Conservation (phyloP, 331 rosid species). For the Acacia pycnantha region DNA sequence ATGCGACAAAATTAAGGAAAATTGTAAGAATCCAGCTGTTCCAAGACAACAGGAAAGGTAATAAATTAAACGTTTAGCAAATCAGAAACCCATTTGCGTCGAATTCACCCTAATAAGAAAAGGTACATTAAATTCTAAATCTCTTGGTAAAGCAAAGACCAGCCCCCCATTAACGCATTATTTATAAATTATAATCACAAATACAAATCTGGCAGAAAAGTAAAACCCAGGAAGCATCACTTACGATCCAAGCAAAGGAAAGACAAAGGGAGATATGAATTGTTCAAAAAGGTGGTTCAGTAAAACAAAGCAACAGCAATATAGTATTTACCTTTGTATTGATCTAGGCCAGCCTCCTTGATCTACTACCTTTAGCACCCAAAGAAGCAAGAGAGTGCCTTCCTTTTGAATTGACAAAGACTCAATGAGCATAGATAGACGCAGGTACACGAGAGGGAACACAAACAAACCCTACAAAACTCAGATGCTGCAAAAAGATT, state of each 20-base stretch:
- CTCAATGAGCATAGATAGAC: slow-evolving; percentile 60
- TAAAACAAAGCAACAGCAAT: slow-evolving; percentile 39
- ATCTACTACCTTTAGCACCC: slow-evolving; percentile 66
- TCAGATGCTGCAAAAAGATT: slow-evolving; percentile 49
- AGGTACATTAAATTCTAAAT: slow-evolving; percentile 32
- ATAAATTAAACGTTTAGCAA: slow-evolving; percentile 14
- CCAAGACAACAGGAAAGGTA: slow-evolving; percentile 25
- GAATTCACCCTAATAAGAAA: slow-evolving; percentile 19
- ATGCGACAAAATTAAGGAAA: neutral
- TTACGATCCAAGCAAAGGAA: slow-evolving; percentile 78
- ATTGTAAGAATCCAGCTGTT: slow-evolving; percentile 22
- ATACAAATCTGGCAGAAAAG: slow-evolving; percentile 21
- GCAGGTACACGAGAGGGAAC: slow-evolving; percentile 44
- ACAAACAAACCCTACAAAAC: slow-evolving; percentile 58
- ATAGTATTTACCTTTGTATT: slow-evolving; percentile 57
- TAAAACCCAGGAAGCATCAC: slow-evolving; percentile 65
- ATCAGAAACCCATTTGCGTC: slow-evolving; percentile 1
- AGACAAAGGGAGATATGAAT: slow-evolving; percentile 50
- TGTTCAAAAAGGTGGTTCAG: slow-evolving; percentile 34
- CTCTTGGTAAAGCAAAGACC: slow-evolving; percentile 38
- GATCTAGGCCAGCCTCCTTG: slow-evolving; percentile 62
- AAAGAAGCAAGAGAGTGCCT: slow-evolving; percentile 55
- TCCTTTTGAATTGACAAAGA: slow-evolving; percentile 44
- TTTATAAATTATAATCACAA: slow-evolving; percentile 35
- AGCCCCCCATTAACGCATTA: slow-evolving; percentile 31